Evolutionary conservation across 306 rosid species (phyloP), one percentile per base, ranked within the genome.

Genomic region (Chamaecrista fasciculata): DNA sequence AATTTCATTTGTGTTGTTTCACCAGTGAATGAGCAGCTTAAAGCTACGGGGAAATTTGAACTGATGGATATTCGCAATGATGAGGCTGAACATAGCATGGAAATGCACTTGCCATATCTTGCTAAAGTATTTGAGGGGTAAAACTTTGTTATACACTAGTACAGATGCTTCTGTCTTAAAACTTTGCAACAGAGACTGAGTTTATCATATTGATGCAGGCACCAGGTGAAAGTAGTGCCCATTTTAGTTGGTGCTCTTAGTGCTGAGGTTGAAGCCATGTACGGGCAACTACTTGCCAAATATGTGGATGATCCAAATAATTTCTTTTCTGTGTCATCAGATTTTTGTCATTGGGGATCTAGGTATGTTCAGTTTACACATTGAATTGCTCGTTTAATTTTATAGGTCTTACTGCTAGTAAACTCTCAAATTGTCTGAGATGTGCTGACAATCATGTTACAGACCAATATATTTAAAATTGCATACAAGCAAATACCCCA

Each of bases 51-150:
- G 43, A 83, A 85, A 57, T 91, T 95, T 74, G 99, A 87, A 56
- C 60, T 49, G 72, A 95, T 95, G 99, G 84, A 82, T 80, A 87
- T 91, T 65, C 84, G 55, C 8, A 69, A 85, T 52, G 99, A 95
- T 75, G 99, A 95, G 84, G 97, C 95, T 73, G 99, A 95, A 79
- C 99, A 95, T 73, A 95, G 99, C 88, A 91, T 95, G 99, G 99
- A 95, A 84, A 95, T 95, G 97, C 99, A 95, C 74, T 79, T 95
- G 80, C 99, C 99, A 20, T 95, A 91, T 86, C 89, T 95, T 72
- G 97, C 89, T 60, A 95, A 95, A 89, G 86, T 95, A 71, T 95
- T 95, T 52, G 89, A 95, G 67, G 99, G 99, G 99, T 95, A 87
- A 87, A 66, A 28, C 31, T 46, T 67, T 40, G 42, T 70, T 6